phyloP scores from a whole-genome alignment of 352 stramenopile genomes.

The Achlya hypogyna region DNA sequence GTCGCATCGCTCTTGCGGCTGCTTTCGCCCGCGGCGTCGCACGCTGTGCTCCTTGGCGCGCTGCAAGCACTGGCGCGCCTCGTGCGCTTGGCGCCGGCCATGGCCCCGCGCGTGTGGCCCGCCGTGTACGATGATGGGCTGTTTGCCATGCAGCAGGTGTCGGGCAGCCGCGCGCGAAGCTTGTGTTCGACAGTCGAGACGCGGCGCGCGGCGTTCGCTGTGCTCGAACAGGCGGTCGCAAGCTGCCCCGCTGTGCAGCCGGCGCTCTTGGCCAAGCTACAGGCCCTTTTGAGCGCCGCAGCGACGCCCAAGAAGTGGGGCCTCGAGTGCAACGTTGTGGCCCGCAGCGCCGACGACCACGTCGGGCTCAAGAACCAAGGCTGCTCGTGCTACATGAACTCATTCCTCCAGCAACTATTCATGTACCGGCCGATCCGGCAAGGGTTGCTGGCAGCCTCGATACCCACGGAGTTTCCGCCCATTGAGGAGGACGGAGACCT shows the following conservation, averaged over 20 bases:
- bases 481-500: constrained; percentile 70
- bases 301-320: constrained; percentile 43
- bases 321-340: constrained; percentile 77
- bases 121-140: constrained; percentile 79
- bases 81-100: background rate
- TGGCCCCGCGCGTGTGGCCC: constrained; percentile 50
- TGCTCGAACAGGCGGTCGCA: constrained; percentile 34
- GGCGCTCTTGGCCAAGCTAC: constrained; percentile 1
- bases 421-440: constrained; percentile 77
- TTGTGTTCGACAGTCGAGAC: constrained; percentile 73
- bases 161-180: constrained; percentile 45
- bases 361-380: constrained; percentile 98
- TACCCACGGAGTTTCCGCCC: constrained; percentile 61
- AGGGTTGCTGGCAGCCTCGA: constrained; percentile 64
- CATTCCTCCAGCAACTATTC: constrained; percentile 97
- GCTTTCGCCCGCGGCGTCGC: constrained; percentile 1
- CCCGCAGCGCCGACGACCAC: constrained; percentile 59
- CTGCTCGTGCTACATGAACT: constrained; percentile 99
- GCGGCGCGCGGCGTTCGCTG: constrained; percentile 65
- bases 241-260: background rate
- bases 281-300: background rate
- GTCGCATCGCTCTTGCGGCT: background rate
- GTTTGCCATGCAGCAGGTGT: constrained; percentile 54
- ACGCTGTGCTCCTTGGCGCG: constrained; percentile 1
- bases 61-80: background rate